Base-by-base conservation (phyloP, 352 stramenopile genomes). In the Phytophthora syringae region DNA sequence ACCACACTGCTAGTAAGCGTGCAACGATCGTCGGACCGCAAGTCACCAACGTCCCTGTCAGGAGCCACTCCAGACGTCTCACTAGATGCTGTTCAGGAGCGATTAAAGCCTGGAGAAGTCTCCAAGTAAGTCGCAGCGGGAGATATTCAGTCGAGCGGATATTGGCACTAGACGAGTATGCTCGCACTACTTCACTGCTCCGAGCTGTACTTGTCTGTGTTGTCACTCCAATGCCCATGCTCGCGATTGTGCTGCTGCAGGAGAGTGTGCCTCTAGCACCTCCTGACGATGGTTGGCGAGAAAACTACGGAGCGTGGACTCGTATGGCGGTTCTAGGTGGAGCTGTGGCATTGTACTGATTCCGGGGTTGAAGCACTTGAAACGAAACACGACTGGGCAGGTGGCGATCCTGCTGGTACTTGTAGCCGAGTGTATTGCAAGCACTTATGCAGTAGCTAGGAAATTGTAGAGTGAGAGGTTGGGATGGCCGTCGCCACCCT, bases 71-170 rank as follows among this genome's bases (percentile, higher is more conserved):
- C 7, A 15, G 4, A n/a, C 32, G 32, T 7, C n/a, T n/a, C n/a
- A n/a, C n/a, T n/a, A n/a, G n/a, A n/a, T n/a, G n/a, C n/a, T n/a
- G n/a, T n/a, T n/a, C n/a, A n/a, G n/a, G n/a, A n/a, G n/a, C n/a
- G n/a, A n/a, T n/a, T n/a, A 58, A 25, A 21, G n/a, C 50, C 0
- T 59, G 50, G 22, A 5, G 11, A 32, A 16, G 37, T 40, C 39
- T 45, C 2, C 55, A 60, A 55, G 55, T 72, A 12, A 72, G 56
- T 22, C 64, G 34, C 7, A 53, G 45, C 13, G 72, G 62, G 44
- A 63, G 65, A 21, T 80, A 77, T 59, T 80, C 64, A 18, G 48
- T 83, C 45, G 67, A 79, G 52, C 50, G 72, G 16, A 57, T 77
- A 22, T 49, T 77, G 10, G 24, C 59, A 9, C 40, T 80, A 12